A percentile compares a stretch with the other conserved stretches of the same genome.
These are phyloP conservation scores for Marvania coccoides DNA, from an alignment of 139 green algal species.

Conservation along the genomic window DNA sequence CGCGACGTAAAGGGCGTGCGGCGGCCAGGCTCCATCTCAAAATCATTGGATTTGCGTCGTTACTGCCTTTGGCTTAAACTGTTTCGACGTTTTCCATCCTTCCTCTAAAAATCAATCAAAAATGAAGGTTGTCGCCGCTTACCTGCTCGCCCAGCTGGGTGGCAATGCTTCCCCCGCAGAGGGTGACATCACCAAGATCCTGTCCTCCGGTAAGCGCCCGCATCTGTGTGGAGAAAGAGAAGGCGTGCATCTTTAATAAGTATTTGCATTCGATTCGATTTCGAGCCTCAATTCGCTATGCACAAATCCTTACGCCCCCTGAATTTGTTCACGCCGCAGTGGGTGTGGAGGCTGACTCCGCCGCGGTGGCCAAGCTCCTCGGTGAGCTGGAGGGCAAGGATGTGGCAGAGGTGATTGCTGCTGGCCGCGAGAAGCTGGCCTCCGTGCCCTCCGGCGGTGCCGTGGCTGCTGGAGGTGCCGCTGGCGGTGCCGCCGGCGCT, in stretches of 20 bases:
- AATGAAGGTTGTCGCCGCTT: conserved; percentile 36
- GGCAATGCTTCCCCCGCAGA: conserved; percentile 51
- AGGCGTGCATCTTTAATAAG: too few species aligned
- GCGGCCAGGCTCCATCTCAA: too few species aligned
- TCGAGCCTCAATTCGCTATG: too few species aligned
- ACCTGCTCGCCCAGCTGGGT: conserved; percentile 56
- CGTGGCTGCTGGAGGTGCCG: conserved; percentile 19
- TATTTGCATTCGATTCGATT: too few species aligned
- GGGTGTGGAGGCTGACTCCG: conserved; percentile 54
- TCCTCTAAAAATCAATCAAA: neutral
- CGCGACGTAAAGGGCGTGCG: too few species aligned
- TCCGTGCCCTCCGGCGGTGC: conserved; percentile 59
- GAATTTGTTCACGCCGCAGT: too few species aligned
- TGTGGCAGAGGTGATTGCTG: conserved; percentile 49
- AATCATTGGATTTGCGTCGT: too few species aligned
- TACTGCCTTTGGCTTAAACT: too few species aligned
- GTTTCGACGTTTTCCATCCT: too few species aligned
- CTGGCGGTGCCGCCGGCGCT: conserved; percentile 30
- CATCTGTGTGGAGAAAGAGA: neutral
- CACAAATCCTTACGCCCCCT: too few species aligned
- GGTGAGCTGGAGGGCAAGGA: conserved; percentile 71
- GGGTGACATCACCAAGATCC: conserved; percentile 62
- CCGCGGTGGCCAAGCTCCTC: conserved; percentile 48
- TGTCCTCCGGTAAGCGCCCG: conserved; percentile 41
- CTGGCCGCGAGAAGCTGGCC: conserved; percentile 57